Evolutionary conservation across 2,329 filamentous ascomycete species (phyloP).

Genomic region (Lecanicillium sp.): DNA sequence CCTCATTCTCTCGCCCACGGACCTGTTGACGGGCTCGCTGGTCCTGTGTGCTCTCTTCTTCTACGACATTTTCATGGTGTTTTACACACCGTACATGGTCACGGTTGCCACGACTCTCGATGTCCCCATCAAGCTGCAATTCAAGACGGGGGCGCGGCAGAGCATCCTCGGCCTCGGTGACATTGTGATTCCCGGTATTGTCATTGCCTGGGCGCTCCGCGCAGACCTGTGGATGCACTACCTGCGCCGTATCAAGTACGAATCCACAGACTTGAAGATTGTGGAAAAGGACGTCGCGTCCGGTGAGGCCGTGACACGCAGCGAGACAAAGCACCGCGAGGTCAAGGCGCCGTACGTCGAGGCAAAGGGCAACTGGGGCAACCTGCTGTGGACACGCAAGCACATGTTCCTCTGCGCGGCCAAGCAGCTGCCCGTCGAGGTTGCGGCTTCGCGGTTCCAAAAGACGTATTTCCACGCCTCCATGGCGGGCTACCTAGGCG

Average conservation of each 20-base stretch:
- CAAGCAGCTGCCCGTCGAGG: slow-evolving; percentile 17
- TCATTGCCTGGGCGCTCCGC: slow-evolving; percentile 80
- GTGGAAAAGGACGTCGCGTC: slow-evolving; percentile 24
- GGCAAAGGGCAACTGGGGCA: slow-evolving; percentile 71
- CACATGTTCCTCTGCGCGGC: slow-evolving; percentile 17
- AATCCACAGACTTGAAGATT: slow-evolving; percentile 24
- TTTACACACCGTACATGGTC: slow-evolving; percentile 80
- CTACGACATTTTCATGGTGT: slow-evolving; percentile 92
- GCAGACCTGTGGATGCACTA: slow-evolving; percentile 88
- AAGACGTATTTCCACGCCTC: slow-evolving; percentile 83
- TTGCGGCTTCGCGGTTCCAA: slow-evolving; percentile 50
- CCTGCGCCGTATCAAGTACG: slow-evolving; percentile 52
- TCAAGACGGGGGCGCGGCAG: slow-evolving; percentile 55
- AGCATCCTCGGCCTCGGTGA: slow-evolving; percentile 92
- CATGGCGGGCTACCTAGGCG: slow-evolving; percentile 66
- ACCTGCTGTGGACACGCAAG: slow-evolving; percentile 65
- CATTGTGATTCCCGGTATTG: slow-evolving; percentile 84
- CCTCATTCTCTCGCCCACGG: slow-evolving; percentile 80
- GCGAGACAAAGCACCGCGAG: slow-evolving; percentile 33
- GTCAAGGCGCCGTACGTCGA: slow-evolving; percentile 47
- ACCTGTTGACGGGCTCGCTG: slow-evolving; percentile 72
- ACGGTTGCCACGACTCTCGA: slow-evolving; percentile 84
- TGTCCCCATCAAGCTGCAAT: slow-evolving; percentile 86
- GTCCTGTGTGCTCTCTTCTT: slow-evolving; percentile 77
- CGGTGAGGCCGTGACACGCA: slow-evolving; percentile 26